Percentiles rank a stretch among this genome's conserved stretches.
Evolutionary conservation across 1,139 yeast genomes (phyloP).

Genomic region (Geotrichum bryndzae): DNA sequence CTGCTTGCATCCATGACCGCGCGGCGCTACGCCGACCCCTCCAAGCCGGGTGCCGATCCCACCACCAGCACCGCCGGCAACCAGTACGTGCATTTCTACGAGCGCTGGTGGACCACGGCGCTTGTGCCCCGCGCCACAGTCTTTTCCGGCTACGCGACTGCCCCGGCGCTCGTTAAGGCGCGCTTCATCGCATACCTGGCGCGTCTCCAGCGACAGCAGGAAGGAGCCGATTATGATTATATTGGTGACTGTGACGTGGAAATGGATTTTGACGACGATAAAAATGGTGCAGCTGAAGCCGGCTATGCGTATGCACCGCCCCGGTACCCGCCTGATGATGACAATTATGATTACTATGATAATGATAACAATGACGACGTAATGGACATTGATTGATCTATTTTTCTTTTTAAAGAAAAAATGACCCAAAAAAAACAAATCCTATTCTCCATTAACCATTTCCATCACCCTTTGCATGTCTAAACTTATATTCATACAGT

Average conservation of each 20-base stretch:
- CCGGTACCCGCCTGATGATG: neutral
- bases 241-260: neutral
- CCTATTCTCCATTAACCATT: neutral
- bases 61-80: neutral
- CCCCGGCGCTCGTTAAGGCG: neutral
- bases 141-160: neutral
- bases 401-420: neutral
- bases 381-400: conserved; percentile 11
- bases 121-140: neutral
- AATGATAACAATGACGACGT: conserved; percentile 9
- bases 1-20: neutral
- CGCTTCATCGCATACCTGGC: neutral
- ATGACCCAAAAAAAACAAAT: neutral
- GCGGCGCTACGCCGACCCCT: neutral
- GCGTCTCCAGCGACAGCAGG: neutral
- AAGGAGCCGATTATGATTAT: neutral
- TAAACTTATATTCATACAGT: no score
- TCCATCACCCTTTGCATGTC: neutral
- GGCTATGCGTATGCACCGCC: neutral
- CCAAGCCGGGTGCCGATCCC: neutral
- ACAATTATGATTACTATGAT: neutral
- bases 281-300: neutral
- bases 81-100: neutral
- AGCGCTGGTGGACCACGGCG: neutral
- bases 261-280: conserved; percentile 3